Base-by-base conservation (phyloP, 306 rosid species). In the Sphenostylis stenocarpa region DNA sequence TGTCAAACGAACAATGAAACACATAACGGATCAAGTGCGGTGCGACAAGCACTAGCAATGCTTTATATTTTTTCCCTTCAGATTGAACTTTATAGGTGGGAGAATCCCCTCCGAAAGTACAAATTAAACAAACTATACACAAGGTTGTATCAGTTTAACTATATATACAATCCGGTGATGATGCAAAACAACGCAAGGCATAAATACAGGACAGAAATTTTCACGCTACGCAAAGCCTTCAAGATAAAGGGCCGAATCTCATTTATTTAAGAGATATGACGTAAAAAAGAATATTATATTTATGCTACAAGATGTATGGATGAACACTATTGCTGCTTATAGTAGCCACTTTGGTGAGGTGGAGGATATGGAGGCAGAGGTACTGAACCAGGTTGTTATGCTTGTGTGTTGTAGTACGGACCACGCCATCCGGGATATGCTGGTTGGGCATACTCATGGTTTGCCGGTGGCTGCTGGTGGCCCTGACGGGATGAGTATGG, bases 381-480 rank as follows among this genome's bases (percentile, higher is more conserved):
- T 60, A 75, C 82, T 21, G 97, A 82, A 39, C 80, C 85, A 21
- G 97, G 83, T 67, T 95, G 97, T 36, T 91, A 92, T n/a, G 84
- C 76, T 13, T 83, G 95, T 6, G 90, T 72, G 44, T 89, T 90
- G 82, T 95, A 89, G 86, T 95, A 95, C 1, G 92, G 90, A 52
- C 97, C 97, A 14, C 93, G 96, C 99, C 99, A 92, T 77, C 99
- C 97, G 0, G 97, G 99, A 87, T 92, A 95, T 4, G 97, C 93
- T 15, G 97, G 99, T 74, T 91, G 97, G 68, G 97, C 97, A 65
- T 92, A 92, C 77, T 92, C 99, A 29, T 91, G 91, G 86, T 62
- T 80, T 12, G 84, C 73, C 1, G 93, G 89, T 49, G 90, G 90
- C 78, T 84, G 96, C 58, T 88, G 98, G 41, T 87, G 90, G 47